Evolutionary conservation across 2,329 filamentous ascomycete genomes (phyloP), one percentile per base, ranked within the genome.

Genomic region (Sporothrix luriei): DNA sequence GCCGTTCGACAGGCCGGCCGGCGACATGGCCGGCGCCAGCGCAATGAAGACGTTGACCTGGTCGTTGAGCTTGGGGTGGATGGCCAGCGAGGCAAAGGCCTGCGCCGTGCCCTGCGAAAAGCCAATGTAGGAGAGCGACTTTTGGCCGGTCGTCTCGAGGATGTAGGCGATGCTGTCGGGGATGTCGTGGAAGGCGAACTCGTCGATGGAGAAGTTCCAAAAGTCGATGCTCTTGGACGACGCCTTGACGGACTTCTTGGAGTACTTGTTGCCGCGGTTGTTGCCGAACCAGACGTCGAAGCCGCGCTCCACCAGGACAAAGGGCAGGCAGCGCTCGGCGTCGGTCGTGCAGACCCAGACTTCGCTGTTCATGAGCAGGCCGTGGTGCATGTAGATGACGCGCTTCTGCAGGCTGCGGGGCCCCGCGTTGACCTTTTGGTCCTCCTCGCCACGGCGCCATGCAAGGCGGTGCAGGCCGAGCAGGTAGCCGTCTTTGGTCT

Each of bases 281-380:
- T 99, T 99, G 66, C 95, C 95, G 72, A 99, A 84, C 92, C 95
- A 99, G 73, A 98, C 94, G 82, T 99, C 95, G 75, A 96, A 99
- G 2, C 95, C 95, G 76, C 87, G 87, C 76, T 97, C 93, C 0
- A 97, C 93, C 55, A 99, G 83, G 74, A 91, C 87, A 77, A 99
- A 98, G 0, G 95, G 93, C 51, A 99, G 83, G 74, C 91, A 94
- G 74, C 94, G 87, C 78, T 96, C 87, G 74, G 90, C 89, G 74
- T 97, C 92, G 0, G 94, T 97, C 77, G 94, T 82, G 77, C 93
- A 96, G 10, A 98, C 92, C 95, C 95, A 99, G 46, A 99, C 94
- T 79, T 99, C 95, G 75, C 93, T 97, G 80, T 97, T 98, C 95
- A 99, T 99, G 77, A 99, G 86, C 70, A 99, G 85, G 10, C 94